Evolutionary conservation across 805 yeast species (phyloP).

Genomic region (Hermanozyma aechmeae): DNA sequence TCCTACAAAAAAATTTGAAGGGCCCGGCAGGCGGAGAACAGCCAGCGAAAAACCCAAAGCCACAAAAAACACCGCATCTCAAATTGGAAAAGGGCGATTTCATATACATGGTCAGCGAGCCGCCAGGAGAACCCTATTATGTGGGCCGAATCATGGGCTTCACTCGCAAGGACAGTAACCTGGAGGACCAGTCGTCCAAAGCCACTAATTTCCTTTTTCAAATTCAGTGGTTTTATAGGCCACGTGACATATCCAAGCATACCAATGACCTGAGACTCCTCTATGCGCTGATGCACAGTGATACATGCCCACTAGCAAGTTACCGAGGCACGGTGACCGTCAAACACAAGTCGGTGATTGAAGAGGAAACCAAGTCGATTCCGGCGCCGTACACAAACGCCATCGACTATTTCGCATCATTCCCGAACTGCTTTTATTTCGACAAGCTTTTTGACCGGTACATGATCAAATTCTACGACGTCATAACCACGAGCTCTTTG

Average conservation of each 20-base stretch:
- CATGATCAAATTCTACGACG: constrained; percentile 74
- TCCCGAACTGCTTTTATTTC: constrained; percentile 73
- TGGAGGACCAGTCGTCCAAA: constrained; percentile 4
- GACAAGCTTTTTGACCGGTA: constrained; percentile 80
- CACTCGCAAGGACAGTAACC: constrained; percentile 6
- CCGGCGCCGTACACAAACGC: constrained; percentile 3
- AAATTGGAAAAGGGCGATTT: constrained; percentile 48
- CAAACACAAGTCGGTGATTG: constrained; percentile 57
- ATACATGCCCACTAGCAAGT: constrained; percentile 65
- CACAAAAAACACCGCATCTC: constrained; percentile 10
- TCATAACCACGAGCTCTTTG: constrained; percentile 52
- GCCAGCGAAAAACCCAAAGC: constrained; percentile 3
- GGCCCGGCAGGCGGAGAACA: constrained; percentile 1
- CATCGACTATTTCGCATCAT: constrained; percentile 42
- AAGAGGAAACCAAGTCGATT: constrained; percentile 16
- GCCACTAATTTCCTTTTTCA: constrained; percentile 51
- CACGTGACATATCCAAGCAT: constrained; percentile 68
- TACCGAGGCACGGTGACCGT: constrained; percentile 72
- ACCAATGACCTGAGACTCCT: constrained; percentile 65
- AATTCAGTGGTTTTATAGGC: constrained; percentile 88
- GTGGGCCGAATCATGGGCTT: constrained; percentile 80
- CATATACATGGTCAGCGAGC: constrained; percentile 81
- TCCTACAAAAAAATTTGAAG: constrained; percentile 4
- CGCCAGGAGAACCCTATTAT: constrained; percentile 91
- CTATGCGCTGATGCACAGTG: constrained; percentile 81